Percentiles rank a stretch among this genome's conserved stretches.
Evolutionary conservation across 1,139 yeast species (phyloP).

Genomic region (Debaryomycetaceae sp.): DNA sequence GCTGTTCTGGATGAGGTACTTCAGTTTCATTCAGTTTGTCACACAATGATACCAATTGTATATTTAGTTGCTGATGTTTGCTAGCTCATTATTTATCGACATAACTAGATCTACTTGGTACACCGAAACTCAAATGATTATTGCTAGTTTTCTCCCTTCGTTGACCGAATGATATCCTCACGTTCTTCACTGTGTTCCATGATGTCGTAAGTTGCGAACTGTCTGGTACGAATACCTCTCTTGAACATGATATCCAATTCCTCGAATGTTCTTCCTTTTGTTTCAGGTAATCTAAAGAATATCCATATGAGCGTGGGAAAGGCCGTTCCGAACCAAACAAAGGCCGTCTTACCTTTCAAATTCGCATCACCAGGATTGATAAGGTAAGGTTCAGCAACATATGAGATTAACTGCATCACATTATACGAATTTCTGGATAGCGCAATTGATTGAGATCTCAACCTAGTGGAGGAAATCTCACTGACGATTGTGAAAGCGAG

Average conservation of each 20-base stretch:
- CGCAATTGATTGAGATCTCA: constrained; percentile 23
- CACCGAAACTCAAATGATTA: no score
- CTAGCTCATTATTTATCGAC: no score
- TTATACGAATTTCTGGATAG: constrained; percentile 23
- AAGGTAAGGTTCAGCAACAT: constrained; percentile 23
- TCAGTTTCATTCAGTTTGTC: no score
- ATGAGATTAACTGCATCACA: constrained; percentile 16
- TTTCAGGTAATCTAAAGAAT: constrained; percentile 16
- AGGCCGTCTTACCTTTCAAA: constrained; percentile 24
- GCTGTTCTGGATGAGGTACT: no score
- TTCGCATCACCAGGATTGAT: constrained; percentile 21
- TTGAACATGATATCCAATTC: constrained; percentile 22
- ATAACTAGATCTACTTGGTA: no score
- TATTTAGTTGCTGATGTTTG: no score
- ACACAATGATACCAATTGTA: no score
- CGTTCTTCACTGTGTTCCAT: not conserved
- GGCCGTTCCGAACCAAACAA: constrained; percentile 10
- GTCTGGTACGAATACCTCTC: not conserved
- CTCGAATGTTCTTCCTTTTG: constrained; percentile 31
- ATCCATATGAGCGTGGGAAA: constrained; percentile 1
- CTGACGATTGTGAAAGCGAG: constrained; percentile 20
- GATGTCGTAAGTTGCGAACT: not conserved
- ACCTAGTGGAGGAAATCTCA: constrained; percentile 22
- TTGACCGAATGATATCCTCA: no score
- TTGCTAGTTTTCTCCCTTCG: no score